Evolutionary conservation across 2,329 filamentous ascomycete species (phyloP).

Genomic region (Aaosphaeria arxii): DNA sequence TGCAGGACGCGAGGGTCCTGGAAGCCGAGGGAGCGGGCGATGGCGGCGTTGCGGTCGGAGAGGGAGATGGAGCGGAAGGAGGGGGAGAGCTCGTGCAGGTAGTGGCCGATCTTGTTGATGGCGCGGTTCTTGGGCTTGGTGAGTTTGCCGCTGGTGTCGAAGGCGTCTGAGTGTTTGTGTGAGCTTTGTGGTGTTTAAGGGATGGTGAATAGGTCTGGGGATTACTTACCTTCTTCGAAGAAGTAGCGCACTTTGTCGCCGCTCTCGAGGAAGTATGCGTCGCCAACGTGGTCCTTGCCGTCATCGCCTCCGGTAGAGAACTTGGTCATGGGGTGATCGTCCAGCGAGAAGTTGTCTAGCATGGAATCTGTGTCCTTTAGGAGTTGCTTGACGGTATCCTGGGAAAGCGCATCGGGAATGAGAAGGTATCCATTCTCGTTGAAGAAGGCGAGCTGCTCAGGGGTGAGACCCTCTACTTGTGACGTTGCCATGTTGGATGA

Average conservation of each 20-base stretch:
- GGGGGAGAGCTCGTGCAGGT: conserved; percentile 47
- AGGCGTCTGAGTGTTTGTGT: conserved; percentile 60
- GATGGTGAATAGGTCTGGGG: not conserved
- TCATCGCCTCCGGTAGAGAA: conserved; percentile 81
- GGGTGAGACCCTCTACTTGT: conserved; percentile 54
- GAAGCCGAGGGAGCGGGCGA: conserved; percentile 73
- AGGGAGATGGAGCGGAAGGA: conserved; percentile 52
- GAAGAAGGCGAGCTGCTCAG: conserved; percentile 70
- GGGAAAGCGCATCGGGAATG: conserved; percentile 71
- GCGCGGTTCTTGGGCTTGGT: conserved; percentile 76
- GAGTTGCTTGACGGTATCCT: conserved; percentile 63
- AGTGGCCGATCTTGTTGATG: conserved; percentile 67
- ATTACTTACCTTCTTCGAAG: conserved; percentile 70
- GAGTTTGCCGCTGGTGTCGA: conserved; percentile 63
- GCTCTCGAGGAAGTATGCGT: conserved; percentile 87
- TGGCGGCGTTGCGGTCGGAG: conserved; percentile 55
- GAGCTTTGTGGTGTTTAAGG: not conserved
- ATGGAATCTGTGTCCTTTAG: conserved; percentile 72
- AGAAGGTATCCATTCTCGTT: conserved; percentile 85
- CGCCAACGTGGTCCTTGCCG: conserved; percentile 74
- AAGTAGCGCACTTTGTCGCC: conserved; percentile 95
- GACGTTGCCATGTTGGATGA: conserved; percentile 13
- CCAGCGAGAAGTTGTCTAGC: conserved; percentile 73
- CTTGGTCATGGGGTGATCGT: conserved; percentile 84
- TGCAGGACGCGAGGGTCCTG: conserved; percentile 75